Evolutionary conservation across 2,329 filamentous ascomycete species (phyloP).

Genomic region (Epichloe sylvatica): DNA sequence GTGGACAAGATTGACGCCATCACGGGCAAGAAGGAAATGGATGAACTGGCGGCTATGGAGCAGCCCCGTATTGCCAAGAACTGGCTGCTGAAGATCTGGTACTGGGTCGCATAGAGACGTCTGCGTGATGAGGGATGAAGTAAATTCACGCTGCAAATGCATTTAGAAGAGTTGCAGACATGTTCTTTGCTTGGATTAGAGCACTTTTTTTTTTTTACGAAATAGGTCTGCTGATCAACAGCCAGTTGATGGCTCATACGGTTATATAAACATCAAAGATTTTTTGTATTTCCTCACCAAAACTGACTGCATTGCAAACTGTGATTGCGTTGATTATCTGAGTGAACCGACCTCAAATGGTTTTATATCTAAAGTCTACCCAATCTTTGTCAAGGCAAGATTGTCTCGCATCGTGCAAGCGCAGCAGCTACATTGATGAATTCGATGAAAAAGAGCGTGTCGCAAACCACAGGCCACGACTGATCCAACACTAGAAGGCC

Average conservation of each 20-base stretch:
- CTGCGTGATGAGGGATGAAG: not conserved
- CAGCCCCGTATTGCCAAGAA: conserved; percentile 35
- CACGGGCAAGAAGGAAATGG: conserved; percentile 49
- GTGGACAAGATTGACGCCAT: conserved; percentile 38
- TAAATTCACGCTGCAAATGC: not conserved
- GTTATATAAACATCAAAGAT: not conserved
- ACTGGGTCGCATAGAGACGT: conserved; percentile 34
- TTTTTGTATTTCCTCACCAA: not conserved
- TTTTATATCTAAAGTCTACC: too few species aligned
- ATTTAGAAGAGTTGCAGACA: not conserved
- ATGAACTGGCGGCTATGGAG: conserved; percentile 38
- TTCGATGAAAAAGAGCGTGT: too few species aligned
- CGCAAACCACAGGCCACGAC: too few species aligned
- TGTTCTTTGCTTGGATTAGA: not conserved
- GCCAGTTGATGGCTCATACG: conserved; percentile 4
- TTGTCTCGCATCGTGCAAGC: too few species aligned
- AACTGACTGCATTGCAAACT: too few species aligned
- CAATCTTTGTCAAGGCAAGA: too few species aligned
- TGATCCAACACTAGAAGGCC: too few species aligned
- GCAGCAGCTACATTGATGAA: too few species aligned
- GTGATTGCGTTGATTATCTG: too few species aligned
- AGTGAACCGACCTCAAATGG: too few species aligned
- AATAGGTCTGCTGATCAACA: not conserved
- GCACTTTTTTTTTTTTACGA: not conserved
- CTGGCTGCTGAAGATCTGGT: conserved; percentile 38